phyloP scores from a whole-genome alignment of 805 yeast genomes.

The Candida insectalens region DNA sequence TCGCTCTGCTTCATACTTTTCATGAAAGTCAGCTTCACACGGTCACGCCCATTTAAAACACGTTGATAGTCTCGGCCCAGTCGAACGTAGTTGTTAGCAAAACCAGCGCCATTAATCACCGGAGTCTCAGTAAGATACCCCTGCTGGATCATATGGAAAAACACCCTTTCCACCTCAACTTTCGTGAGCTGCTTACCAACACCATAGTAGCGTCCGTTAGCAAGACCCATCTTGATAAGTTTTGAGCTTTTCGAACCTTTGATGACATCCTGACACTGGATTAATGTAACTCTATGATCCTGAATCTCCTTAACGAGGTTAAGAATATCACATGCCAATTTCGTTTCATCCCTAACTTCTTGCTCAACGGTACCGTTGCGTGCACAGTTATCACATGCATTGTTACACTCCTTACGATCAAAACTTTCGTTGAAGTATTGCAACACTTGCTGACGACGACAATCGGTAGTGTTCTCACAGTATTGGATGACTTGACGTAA shows the following conservation, averaged over 20 bases:
- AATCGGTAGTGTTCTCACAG: conserved; percentile 85
- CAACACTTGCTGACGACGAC: conserved; percentile 80
- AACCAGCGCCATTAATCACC: conserved; percentile 58
- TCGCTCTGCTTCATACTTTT: too few relatives aligned
- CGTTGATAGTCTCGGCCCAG: conserved; percentile 46
- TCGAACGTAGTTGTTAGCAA: conserved; percentile 66
- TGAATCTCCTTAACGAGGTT: conserved; percentile 48
- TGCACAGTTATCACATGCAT: conserved; percentile 82
- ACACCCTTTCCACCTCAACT: conserved; percentile 70
- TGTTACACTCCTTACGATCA: conserved; percentile 51
- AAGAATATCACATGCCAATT: conserved; percentile 48
- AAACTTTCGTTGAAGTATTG: conserved; percentile 86
- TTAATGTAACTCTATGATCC: conserved; percentile 55
- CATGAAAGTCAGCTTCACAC: conserved; percentile 44
- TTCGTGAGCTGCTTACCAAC: conserved; percentile 55
- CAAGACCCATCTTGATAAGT: conserved; percentile 54
- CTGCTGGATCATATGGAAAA: conserved; percentile 65
- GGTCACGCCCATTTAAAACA: conserved; percentile 34
- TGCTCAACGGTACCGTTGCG: conserved; percentile 30
- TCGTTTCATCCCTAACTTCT: conserved; percentile 60
- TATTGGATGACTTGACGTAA: conserved; percentile 79
- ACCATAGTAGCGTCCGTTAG: conserved; percentile 55
- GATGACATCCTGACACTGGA: conserved; percentile 76
- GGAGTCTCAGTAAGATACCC: conserved; percentile 63
- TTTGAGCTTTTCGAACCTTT: conserved; percentile 62